Conservation (phyloP, 164 flowering plant genomes). For the Cinnamomum chago region DNA sequence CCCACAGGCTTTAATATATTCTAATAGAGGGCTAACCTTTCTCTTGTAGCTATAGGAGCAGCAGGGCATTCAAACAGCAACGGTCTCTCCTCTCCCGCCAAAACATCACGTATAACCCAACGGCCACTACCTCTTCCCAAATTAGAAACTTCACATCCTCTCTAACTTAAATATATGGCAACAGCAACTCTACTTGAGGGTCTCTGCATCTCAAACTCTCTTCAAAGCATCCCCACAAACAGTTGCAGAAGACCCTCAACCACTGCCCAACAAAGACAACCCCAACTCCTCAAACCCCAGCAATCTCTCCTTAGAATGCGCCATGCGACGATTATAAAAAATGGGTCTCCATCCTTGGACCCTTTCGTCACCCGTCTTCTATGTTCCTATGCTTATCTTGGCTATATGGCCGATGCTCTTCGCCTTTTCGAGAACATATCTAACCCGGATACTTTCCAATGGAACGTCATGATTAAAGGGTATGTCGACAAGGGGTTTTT, state of each 20-base stretch:
- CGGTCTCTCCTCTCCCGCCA: conserved; percentile 7
- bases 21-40: no score
- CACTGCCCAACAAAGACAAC: not conserved
- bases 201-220: conserved; percentile 14
- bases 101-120: not conserved
- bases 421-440: conserved; percentile 41
- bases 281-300: not conserved
- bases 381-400: conserved; percentile 22
- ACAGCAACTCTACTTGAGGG: conserved; percentile 2
- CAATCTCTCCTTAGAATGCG: not conserved
- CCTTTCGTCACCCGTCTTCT: conserved; percentile 21
- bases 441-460: conserved; percentile 29
- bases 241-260: not conserved
- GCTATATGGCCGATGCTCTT: conserved; percentile 45
- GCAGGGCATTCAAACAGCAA: not conserved
- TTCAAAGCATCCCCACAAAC: conserved; percentile 6
- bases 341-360: not conserved
- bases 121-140: not conserved
- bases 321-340: conserved; percentile 1
- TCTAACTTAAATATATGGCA: conserved; percentile 8
- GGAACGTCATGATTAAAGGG: conserved; percentile 49
- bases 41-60: no score
- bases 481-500: conserved; percentile 16
- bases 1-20: no score
- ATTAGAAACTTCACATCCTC: not conserved